Percentiles rank a stretch among this genome's conserved stretches.
Evolutionary conservation across 1,284 basidiomycete species (phyloP).

Genomic region (Butyriboletus pseudospeciosus): DNA sequence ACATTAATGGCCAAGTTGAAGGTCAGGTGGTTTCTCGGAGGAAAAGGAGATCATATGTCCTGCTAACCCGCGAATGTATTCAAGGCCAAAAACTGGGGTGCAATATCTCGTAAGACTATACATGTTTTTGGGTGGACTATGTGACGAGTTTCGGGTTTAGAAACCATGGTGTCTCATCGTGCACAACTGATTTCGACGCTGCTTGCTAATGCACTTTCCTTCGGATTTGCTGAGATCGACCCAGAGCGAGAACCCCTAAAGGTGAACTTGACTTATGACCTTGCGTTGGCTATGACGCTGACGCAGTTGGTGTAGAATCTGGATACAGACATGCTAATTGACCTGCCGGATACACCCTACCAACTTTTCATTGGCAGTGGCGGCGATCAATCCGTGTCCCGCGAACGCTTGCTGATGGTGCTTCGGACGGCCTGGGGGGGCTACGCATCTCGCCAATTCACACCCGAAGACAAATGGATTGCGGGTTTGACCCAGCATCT

Average conservation of each 20-base stretch:
- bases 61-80: not conserved
- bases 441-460: constrained; percentile 28
- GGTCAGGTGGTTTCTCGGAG: constrained; percentile 28
- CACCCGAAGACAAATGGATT: constrained; percentile 41
- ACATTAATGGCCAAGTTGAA: constrained; percentile 65
- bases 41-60: not conserved
- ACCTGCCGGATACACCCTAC: constrained; percentile 32
- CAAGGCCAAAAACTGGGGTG: constrained; percentile 61
- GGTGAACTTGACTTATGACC: constrained; percentile 26
- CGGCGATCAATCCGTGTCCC: constrained; percentile 13
- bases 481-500: constrained; percentile 37
- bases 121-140: not conserved
- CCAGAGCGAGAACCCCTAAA: constrained; percentile 48
- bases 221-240: constrained; percentile 44
- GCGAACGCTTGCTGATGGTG: constrained; percentile 29
- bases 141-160: constrained; percentile 29
- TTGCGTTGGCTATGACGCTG: not conserved
- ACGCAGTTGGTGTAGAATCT: constrained; percentile 38
- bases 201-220: constrained; percentile 44
- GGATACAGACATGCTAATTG: constrained; percentile 42
- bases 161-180: constrained; percentile 54
- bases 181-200: constrained; percentile 42
- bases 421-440: constrained; percentile 36
- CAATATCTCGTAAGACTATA: constrained; percentile 50
- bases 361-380: constrained; percentile 37